Percentiles rank a stretch among this genome's conserved stretches.
Evolutionary conservation across 108 stramenopile genomes (phyloP).

Genomic region (Skeletonema tropicum): DNA sequence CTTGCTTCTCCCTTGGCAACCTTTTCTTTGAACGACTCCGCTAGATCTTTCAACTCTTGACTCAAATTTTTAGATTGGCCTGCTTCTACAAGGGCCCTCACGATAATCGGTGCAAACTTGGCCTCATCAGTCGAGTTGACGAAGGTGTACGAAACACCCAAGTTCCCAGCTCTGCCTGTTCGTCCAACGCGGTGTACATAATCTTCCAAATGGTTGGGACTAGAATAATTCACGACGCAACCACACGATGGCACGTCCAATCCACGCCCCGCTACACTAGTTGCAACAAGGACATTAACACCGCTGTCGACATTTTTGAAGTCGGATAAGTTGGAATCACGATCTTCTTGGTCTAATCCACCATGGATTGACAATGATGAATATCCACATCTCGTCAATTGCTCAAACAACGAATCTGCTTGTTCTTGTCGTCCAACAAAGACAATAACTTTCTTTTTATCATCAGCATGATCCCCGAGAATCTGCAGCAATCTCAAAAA

Average conservation of each 20-base stretch:
- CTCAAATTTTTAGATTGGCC: constrained; percentile 90
- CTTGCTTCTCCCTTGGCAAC: constrained; percentile 94
- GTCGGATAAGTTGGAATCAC: constrained; percentile 97
- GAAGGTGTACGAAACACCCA: constrained; percentile 97
- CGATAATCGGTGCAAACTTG: constrained; percentile 93
- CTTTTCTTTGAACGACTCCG: constrained; percentile 92
- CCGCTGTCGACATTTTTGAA: constrained; percentile 89
- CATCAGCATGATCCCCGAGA: constrained; percentile 94
- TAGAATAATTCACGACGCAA: constrained; percentile 96
- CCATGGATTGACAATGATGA: constrained; percentile 95
- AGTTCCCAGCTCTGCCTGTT: constrained; percentile 95
- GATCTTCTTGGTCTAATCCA: constrained; percentile 99
- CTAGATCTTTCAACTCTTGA: constrained; percentile 81
- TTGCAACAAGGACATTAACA: constrained; percentile 92
- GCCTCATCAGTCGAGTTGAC: constrained; percentile 93
- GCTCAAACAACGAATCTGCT: constrained; percentile 94
- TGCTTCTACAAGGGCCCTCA: constrained; percentile 90
- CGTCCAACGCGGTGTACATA: constrained; percentile 98
- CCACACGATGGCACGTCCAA: constrained; percentile 92
- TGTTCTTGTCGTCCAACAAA: constrained; percentile 97
- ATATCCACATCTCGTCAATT: constrained; percentile 94
- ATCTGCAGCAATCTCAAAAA: constrained; percentile 96
- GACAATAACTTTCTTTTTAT: constrained; percentile 93
- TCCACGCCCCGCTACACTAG: constrained; percentile 94
- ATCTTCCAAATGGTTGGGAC: constrained; percentile 98